Percentiles rank a stretch among this genome's conserved stretches.
These are phyloP conservation scores for Actinomortierella wolfii DNA, from an alignment of 371 early-diverging fungal species.

Conservation along the genomic window DNA sequence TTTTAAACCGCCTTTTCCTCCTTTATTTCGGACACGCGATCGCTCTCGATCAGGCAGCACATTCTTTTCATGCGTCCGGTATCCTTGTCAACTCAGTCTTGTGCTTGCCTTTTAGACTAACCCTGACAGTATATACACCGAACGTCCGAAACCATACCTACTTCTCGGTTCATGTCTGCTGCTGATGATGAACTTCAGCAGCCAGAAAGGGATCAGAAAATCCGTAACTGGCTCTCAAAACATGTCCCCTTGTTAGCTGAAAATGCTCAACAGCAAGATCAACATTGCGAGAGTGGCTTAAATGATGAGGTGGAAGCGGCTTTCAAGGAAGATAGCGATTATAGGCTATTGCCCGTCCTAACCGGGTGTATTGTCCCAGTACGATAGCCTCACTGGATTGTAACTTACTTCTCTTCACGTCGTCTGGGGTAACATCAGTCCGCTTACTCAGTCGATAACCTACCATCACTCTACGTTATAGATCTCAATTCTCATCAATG, in stretches of 20 bases:
- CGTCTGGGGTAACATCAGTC: background rate
- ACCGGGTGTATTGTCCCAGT: slow-evolving; percentile 40
- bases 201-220: background rate
- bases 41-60: slow-evolving; percentile 1
- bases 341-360: slow-evolving; percentile 29
- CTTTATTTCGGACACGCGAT: background rate
- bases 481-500: slow-evolving; percentile 37
- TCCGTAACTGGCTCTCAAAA: background rate
- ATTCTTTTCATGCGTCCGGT: no score
- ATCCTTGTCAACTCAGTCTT: no score
- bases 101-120: no score
- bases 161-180: slow-evolving; percentile 10
- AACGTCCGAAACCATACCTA: background rate
- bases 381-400: slow-evolving; percentile 13
- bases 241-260: background rate
- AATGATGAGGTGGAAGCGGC: background rate
- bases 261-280: slow-evolving; percentile 3
- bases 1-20: background rate
- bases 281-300: background rate
- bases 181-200: background rate
- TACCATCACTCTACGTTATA: background rate
- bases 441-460: no score
- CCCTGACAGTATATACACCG: no score
- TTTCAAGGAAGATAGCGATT: slow-evolving; percentile 1
- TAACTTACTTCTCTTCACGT: background rate